Evolutionary conservation across 768 basidiomycete genomes (phyloP), one percentile per base, ranked within the genome.

Genomic region (Trichaptum fuscoviolaceum): DNA sequence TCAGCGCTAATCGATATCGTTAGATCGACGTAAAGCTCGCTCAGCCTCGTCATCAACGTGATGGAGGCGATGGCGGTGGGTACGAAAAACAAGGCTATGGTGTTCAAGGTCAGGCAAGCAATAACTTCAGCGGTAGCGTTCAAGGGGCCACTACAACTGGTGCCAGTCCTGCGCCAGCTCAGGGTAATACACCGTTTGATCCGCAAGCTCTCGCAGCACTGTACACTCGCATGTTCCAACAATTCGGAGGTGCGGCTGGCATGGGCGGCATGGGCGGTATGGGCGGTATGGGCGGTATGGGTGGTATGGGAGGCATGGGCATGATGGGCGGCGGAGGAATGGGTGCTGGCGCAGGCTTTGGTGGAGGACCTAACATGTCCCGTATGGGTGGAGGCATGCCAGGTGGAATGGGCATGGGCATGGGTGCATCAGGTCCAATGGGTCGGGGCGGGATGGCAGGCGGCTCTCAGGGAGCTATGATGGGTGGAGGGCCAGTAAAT

Each of bases 21-120:
- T 67, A 98, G 96, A 96, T 99, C 71, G 97, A 99, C 74, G 95
- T 99, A 60, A 99, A 98, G 78, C 84, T 95, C 60, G 97, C 96
- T 0, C 95, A 97, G 75, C 95, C 96, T 2, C 86, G 95, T 59
- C 90, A 87, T 72, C 90, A 91, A 72, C 85, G 91, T 36, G 87
- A 92, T 75, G 83, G 81, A 71, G 75, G 73, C 61, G 68, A 65
- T 24, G 59, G 15, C 17, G 63, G 68, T 26, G 72, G 68, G 20
- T 71, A 67, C 67, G 73, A 62, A 65, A 71, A 67, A 59, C 64
- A 74, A 63, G 73, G 72, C 64, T 73, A 76, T 30, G 70, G 67
- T 67, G 7, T 65, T 67, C 67, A 35, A 68, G 68, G 69, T 1
- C 66, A 7, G 66, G 73, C 60, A 72, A 72, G 15, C 3, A 52